Conservation (phyloP, 495 filamentous ascomycete genomes). For the Daldinia vernicosa region DNA sequence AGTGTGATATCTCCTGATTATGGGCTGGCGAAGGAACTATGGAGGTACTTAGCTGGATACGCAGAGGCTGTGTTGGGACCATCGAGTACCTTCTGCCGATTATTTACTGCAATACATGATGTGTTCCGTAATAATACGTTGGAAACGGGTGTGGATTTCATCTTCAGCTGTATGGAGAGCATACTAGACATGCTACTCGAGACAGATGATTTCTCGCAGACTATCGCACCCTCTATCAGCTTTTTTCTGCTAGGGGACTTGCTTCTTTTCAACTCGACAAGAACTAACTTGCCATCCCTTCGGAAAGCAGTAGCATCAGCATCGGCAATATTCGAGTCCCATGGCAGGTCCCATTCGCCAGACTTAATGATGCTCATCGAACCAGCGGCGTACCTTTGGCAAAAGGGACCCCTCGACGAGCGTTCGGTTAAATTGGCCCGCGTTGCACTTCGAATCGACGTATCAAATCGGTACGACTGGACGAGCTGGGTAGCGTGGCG, state of each 20-base stretch:
- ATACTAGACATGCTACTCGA: conserved; percentile 37
- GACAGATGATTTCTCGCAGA: conserved; percentile 25
- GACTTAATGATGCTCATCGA: conserved; percentile 22
- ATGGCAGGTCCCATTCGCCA: not conserved
- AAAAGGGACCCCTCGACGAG: conserved; percentile 30
- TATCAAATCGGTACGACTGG: conserved; percentile 31
- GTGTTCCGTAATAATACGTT: conserved; percentile 29
- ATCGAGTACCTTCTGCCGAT: conserved; percentile 24
- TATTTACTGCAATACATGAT: conserved; percentile 29
- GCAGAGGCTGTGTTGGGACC: conserved; percentile 21
- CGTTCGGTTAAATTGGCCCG: conserved; percentile 27
- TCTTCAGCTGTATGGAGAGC: conserved; percentile 40
- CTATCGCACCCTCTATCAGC: conserved; percentile 24
- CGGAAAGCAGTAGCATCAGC: conserved; percentile 18
- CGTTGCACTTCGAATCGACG: conserved; percentile 5
- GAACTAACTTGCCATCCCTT: conserved; percentile 30
- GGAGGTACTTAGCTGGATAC: conserved; percentile 36
- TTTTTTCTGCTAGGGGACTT: conserved; percentile 32
- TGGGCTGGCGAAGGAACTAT: conserved; percentile 34
- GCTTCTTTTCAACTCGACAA: conserved; percentile 25
- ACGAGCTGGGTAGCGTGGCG: conserved; percentile 37
- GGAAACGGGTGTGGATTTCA: conserved; percentile 29
- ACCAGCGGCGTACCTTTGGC: conserved; percentile 36
- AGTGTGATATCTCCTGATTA: conserved; percentile 37
- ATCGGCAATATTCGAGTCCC: conserved; percentile 5